Conservation (phyloP, 139 green algal species). For the Mychonastes homosphaera region DNA sequence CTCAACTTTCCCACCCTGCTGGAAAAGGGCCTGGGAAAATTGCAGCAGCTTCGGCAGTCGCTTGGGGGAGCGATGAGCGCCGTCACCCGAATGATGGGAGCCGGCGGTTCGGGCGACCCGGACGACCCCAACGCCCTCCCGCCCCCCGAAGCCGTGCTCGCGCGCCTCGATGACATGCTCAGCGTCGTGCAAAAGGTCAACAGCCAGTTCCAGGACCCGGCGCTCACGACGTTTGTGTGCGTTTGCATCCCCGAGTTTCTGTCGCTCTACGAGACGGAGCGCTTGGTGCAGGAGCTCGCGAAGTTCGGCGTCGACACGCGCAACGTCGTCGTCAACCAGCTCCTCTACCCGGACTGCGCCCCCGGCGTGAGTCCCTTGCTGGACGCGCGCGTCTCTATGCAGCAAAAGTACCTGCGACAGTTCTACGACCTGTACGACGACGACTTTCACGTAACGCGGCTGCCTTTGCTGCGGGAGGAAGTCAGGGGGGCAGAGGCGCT, state of each 20-base stretch:
- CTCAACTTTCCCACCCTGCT: conserved; percentile 90
- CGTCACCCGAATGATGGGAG: conserved; percentile 39
- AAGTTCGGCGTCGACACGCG: conserved; percentile 88
- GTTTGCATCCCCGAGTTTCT: conserved; percentile 99
- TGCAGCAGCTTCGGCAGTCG: background rate
- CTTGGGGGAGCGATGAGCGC: background rate
- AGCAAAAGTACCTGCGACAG: conserved; percentile 80
- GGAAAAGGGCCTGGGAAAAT: conserved; percentile 88
- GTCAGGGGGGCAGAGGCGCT: conserved; percentile 52
- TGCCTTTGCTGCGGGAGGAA: conserved; percentile 87
- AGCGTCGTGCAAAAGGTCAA: conserved; percentile 60
- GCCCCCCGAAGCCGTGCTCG: conserved; percentile 32
- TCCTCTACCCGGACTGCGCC: conserved; percentile 63
- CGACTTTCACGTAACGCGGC: conserved; percentile 78
- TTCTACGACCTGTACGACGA: conserved; percentile 96
- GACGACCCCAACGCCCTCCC: conserved; percentile 33
- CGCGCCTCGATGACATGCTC: conserved; percentile 57
- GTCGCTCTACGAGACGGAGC: conserved; percentile 94
- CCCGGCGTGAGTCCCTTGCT: conserved; percentile 34
- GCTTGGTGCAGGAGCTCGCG: conserved; percentile 93
- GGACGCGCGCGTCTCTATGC: conserved; percentile 78
- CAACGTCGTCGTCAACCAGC: conserved; percentile 97
- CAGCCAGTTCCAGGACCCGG: conserved; percentile 82
- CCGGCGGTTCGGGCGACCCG: conserved; percentile 26
- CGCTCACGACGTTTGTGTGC: conserved; percentile 95